phyloP scores from a whole-genome alignment of 2,329 filamentous ascomycete species.

The Bipolaris gigantea region DNA sequence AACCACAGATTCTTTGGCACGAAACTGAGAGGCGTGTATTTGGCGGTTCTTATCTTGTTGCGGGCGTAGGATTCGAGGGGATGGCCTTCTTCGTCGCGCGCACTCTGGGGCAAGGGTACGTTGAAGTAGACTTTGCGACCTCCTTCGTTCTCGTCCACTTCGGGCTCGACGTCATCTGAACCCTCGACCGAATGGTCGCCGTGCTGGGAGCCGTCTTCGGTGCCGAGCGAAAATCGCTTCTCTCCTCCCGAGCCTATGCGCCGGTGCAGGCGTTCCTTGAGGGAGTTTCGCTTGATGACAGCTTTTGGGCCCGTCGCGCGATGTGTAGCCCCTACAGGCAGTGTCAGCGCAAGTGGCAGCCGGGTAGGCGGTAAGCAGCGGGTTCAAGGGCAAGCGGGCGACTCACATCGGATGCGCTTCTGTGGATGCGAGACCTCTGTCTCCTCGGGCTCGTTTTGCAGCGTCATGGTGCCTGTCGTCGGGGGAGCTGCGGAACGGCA shows the following conservation, averaged over 20 bases:
- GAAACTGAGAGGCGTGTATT: slow-evolving; percentile 95
- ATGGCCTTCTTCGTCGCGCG: slow-evolving; percentile 78
- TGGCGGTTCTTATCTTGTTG: slow-evolving; percentile 97
- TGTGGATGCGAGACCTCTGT: slow-evolving; percentile 63
- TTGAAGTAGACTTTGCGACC: slow-evolving; percentile 79
- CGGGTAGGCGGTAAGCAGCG: neutral
- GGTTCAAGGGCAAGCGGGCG: neutral
- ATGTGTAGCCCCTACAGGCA: slow-evolving; percentile 75
- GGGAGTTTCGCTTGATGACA: slow-evolving; percentile 76
- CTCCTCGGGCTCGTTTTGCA: slow-evolving; percentile 39
- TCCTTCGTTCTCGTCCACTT: slow-evolving; percentile 43
- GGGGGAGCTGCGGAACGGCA: slow-evolving; percentile 30
- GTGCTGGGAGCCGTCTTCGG: slow-evolving; percentile 32
- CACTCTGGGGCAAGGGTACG: slow-evolving; percentile 71
- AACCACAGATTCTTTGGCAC: slow-evolving; percentile 96
- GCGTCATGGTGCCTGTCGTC: slow-evolving; percentile 22
- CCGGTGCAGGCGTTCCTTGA: slow-evolving; percentile 75
- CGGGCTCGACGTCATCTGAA: slow-evolving; percentile 46
- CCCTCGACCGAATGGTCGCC: slow-evolving; percentile 51
- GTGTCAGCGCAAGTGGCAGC: slow-evolving; percentile 6
- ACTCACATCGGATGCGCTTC: slow-evolving; percentile 73
- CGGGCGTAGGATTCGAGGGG: slow-evolving; percentile 71
- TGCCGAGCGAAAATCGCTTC: slow-evolving; percentile 57
- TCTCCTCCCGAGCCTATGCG: slow-evolving; percentile 62
- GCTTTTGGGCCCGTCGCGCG: slow-evolving; percentile 76